Percentiles rank a stretch among this genome's conserved stretches.
Evolutionary conservation across 2,329 filamentous ascomycete genomes (phyloP).

Genomic region (Aspergillus sp.): DNA sequence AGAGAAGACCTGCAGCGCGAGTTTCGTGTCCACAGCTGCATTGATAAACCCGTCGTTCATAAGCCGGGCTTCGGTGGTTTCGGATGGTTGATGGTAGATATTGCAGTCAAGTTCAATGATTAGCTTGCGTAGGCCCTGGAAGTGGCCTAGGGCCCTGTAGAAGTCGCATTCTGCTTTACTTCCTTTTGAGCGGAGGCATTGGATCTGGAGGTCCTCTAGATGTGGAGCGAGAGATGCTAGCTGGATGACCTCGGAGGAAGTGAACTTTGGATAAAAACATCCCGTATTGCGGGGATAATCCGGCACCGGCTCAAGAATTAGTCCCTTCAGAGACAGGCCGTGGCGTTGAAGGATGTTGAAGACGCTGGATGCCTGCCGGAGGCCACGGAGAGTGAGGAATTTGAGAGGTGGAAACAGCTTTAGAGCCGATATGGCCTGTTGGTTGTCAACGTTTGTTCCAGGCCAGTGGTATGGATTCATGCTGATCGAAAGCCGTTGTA

Average conservation of each 20-base stretch:
- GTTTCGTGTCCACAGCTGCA: background rate
- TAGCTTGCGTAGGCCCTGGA: background rate
- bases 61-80: background rate
- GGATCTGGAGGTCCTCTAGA: constrained; percentile 5
- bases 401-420: background rate
- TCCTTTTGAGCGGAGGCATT: constrained; percentile 1
- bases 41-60: background rate
- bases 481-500: background rate
- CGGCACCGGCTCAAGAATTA: background rate
- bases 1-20: background rate
- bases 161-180: background rate
- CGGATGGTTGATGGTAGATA: background rate
- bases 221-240: background rate
- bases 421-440: background rate
- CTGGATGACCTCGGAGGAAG: background rate
- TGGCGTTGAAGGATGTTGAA: constrained; percentile 3
- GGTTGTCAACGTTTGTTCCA: background rate
- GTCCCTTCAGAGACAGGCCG: background rate
- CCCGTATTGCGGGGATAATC: background rate
- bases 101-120: constrained; percentile 9
- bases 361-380: background rate
- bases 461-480: background rate
- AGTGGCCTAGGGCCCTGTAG: constrained; percentile 1
- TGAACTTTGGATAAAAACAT: background rate
- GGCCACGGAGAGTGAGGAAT: background rate